Evolutionary conservation across 768 basidiomycete species (phyloP), one percentile per base, ranked within the genome.

Genomic region (Pilatotrama ljubarskyi): DNA sequence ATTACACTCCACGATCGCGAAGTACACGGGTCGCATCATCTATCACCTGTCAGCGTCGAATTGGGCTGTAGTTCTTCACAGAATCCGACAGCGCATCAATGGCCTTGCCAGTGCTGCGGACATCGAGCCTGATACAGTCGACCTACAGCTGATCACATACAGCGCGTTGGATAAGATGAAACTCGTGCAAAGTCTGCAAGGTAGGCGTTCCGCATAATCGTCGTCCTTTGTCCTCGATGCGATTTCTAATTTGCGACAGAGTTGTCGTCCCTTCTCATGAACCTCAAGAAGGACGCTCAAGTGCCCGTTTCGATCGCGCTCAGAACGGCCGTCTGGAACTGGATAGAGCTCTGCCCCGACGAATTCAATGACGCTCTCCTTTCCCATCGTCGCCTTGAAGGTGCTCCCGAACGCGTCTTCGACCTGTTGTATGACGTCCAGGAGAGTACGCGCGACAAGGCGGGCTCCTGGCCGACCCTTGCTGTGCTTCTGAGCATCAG

Each of bases 21-120:
- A 87, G 68, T 91, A 82, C 65, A 82, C 89, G 20, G 89, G 90
- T 11, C 84, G 87, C 49, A 86, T 95, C 62, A 82, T 96, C 25
- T 94, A 90, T 69, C 88, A 89, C 69, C 80, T 98, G 17, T 94
- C 94, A 2, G 88, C 90, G 0, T 88, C 89, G 13, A 95, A 96
- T 71, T 97, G 94, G 93, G 71, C 74, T 51, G 82, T 90, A 8
- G 88, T 96, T 15, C 85, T 90, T 65, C 73, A 79, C 20, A 81
- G 91, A 29, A 80, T 95, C 55, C 82, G 86, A 44, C 73, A 76
- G 44, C 89, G 88, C 73, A 88, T 95, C 32, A 82, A 84, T 43
- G 76, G 77, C 58, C 80, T 95, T 25, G 86, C 88, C 0, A 75
- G 74, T 47, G 73, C 74, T 7, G 46, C 70, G 8, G 86, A 86